phyloP scores from a whole-genome alignment of 192 early-diverging fungal genomes.

The Dissophora ornata region DNA sequence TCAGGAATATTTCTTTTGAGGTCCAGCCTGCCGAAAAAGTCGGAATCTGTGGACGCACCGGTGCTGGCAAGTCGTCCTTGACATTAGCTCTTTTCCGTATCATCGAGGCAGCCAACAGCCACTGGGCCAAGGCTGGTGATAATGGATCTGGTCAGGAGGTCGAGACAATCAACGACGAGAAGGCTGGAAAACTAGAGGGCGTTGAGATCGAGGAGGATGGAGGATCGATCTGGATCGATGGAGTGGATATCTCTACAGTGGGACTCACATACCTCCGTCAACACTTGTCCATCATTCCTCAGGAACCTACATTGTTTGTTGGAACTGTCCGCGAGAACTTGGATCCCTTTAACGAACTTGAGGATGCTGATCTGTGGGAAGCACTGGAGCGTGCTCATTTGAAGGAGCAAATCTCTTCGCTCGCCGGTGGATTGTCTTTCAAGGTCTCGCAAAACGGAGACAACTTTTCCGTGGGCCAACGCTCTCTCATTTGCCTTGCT shows the following conservation, averaged over 20 bases:
- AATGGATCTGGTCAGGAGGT: slow-evolving; percentile 24
- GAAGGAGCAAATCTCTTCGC: slow-evolving; percentile 56
- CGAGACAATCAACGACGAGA: slow-evolving; percentile 16
- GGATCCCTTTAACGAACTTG: slow-evolving; percentile 63
- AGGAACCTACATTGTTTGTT: slow-evolving; percentile 78
- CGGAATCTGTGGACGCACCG: slow-evolving; percentile 58
- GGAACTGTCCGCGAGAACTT: slow-evolving; percentile 68
- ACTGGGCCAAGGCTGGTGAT: slow-evolving; percentile 44
- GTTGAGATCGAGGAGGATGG: slow-evolving; percentile 46
- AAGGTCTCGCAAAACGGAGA: slow-evolving; percentile 59
- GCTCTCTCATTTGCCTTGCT: slow-evolving; percentile 63
- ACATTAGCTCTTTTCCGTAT: slow-evolving; percentile 59
- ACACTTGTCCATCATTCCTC: slow-evolving; percentile 87
- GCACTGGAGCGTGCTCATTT: slow-evolving; percentile 63
- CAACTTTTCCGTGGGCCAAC: slow-evolving; percentile 65
- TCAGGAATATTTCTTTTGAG: slow-evolving; percentile 66
- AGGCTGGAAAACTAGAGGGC: slow-evolving; percentile 19
- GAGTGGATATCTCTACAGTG: slow-evolving; percentile 73
- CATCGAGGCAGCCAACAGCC: slow-evolving; percentile 54
- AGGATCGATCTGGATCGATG: slow-evolving; percentile 80
- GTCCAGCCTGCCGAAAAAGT: slow-evolving; percentile 52
- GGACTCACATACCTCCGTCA: slow-evolving; percentile 70
- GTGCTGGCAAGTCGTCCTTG: slow-evolving; percentile 62
- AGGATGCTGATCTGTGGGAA: slow-evolving; percentile 81
- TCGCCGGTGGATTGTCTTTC: slow-evolving; percentile 52